These are phyloP conservation scores for Aureobasidium vineae DNA, from an alignment of 2,329 filamentous ascomycete genomes.

Conservation along the genomic window DNA sequence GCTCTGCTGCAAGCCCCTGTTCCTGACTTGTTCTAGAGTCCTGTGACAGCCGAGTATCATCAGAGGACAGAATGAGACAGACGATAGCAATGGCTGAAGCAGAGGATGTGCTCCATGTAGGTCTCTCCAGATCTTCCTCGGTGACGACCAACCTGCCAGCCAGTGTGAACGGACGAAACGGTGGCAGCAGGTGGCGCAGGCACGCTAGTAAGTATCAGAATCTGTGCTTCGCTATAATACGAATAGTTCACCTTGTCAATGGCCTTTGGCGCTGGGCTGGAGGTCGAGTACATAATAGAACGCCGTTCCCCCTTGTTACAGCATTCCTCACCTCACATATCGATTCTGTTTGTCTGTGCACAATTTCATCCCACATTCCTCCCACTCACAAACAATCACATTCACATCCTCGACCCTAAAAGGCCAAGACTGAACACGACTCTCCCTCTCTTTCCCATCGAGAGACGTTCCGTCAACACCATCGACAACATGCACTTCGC, in stretches of 20 bases:
- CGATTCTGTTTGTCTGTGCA: conserved; percentile 17
- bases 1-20: neutral
- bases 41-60: neutral
- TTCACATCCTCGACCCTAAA: conserved; percentile 6
- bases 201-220: conserved; percentile 24
- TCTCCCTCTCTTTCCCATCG: neutral
- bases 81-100: neutral
- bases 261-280: conserved; percentile 2
- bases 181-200: conserved; percentile 24
- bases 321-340: conserved; percentile 18
- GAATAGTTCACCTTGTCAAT: conserved; percentile 6
- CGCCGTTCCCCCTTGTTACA: conserved; percentile 16
- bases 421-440: conserved; percentile 7
- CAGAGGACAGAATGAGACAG: neutral
- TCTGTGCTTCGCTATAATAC: conserved; percentile 25
- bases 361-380: conserved; percentile 18
- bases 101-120: neutral
- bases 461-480: conserved; percentile 11
- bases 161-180: conserved; percentile 21
- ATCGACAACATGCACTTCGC: conserved; percentile 37
- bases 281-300: conserved; percentile 23
- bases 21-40: neutral
- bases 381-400: conserved; percentile 21
- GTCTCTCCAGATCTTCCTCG: conserved; percentile 14
- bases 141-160: conserved; percentile 15